Percentiles rank a stretch among this genome's conserved stretches.
Conservation (phyloP, 306 rosid genomes). For the Cicer arietinum region DNA sequence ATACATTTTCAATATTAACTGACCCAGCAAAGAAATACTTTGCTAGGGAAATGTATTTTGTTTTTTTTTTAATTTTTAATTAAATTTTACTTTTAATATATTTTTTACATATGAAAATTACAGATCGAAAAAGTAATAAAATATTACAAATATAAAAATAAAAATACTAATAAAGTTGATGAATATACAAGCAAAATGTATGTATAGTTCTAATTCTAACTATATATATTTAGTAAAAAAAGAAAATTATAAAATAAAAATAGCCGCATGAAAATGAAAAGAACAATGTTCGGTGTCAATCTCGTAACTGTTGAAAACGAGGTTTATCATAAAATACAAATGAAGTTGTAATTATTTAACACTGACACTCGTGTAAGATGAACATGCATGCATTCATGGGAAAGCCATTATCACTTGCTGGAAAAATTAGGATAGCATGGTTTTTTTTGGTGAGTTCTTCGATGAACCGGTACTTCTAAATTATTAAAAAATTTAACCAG, state of each 20-base stretch:
- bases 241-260: neutral
- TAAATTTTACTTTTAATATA: too few relatives aligned
- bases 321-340: neutral
- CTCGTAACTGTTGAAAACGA: constrained; percentile 10
- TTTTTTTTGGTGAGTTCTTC: too few relatives aligned
- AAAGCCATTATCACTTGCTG: constrained; percentile 35
- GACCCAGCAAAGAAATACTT: neutral
- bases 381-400: constrained; percentile 20
- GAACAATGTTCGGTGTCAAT: neutral
- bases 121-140: too few relatives aligned
- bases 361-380: constrained; percentile 6
- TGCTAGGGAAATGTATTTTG: too few relatives aligned
- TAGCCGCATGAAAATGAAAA: neutral
- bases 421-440: constrained; percentile 21
- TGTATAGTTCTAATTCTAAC: neutral
- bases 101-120: too few relatives aligned
- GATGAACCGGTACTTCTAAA: too few relatives aligned
- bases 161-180: too few relatives aligned
- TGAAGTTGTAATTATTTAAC: neutral
- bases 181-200: neutral
- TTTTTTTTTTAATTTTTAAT: too few relatives aligned
- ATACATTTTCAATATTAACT: too few relatives aligned
- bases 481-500: too few relatives aligned
- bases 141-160: too few relatives aligned
- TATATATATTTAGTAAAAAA: neutral